A percentile compares a stretch with the other conserved stretches of the same genome.
phyloP scores from a whole-genome alignment of 805 yeast species.

The Lipomyces sp. region DNA sequence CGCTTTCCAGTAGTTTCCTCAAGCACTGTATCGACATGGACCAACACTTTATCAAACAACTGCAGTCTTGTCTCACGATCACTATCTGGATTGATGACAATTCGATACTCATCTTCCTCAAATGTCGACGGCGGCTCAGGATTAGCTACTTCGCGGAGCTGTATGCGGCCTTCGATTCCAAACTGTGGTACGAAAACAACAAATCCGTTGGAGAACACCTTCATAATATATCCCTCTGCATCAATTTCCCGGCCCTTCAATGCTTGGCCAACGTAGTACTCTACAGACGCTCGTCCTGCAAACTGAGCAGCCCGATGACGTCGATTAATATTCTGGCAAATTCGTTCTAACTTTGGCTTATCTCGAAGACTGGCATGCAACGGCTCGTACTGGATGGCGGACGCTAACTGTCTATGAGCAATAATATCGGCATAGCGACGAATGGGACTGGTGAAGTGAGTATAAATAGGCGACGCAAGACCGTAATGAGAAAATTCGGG shows the following conservation, averaged over 20 bases:
- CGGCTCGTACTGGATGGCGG: constrained; percentile 93
- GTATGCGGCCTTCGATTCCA: constrained; percentile 92
- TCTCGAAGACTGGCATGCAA: constrained; percentile 80
- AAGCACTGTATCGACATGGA: constrained; percentile 73
- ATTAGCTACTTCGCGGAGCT: constrained; percentile 66
- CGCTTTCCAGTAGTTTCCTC: constrained; percentile 91
- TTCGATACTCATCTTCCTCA: constrained; percentile 73
- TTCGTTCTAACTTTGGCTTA: constrained; percentile 81
- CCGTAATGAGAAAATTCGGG: constrained; percentile 96
- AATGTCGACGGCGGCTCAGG: constrained; percentile 61
- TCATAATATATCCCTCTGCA: constrained; percentile 88
- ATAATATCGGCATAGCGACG: constrained; percentile 97
- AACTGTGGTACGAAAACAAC: constrained; percentile 92
- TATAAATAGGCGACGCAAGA: constrained; percentile 92
- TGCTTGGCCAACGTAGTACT: constrained; percentile 96
- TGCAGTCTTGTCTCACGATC: constrained; percentile 49
- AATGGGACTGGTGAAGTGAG: constrained; percentile 98
- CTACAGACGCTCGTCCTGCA: constrained; percentile 98
- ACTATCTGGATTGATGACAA: constrained; percentile 53
- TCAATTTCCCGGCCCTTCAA: constrained; percentile 76
- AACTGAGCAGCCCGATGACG: constrained; percentile 97
- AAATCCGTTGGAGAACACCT: constrained; percentile 90
- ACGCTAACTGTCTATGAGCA: constrained; percentile 95
- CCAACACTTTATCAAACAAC: constrained; percentile 83
- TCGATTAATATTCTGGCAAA: constrained; percentile 83